phyloP scores from a whole-genome alignment of 768 basidiomycete species.

The Mycena venus region DNA sequence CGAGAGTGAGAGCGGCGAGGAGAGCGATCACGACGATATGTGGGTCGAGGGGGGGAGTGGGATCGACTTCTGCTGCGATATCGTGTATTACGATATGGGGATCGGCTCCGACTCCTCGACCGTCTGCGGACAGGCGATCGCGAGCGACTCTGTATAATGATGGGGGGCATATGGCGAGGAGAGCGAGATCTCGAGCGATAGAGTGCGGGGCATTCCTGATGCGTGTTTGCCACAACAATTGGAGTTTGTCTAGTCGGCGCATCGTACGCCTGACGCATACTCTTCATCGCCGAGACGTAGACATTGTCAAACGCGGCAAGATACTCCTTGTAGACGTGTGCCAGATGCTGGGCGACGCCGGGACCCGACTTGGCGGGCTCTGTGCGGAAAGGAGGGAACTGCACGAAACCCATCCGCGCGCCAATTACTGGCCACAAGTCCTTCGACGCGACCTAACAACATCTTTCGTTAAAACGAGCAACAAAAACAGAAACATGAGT shows the following conservation, averaged over 20 bases:
- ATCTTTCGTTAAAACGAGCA: conserved; percentile 19
- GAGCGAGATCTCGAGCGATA: too few relatives aligned
- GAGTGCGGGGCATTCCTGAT: too few relatives aligned
- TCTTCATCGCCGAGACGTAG: conserved; percentile 60
- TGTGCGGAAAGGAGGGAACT: conserved; percentile 70
- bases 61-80: neutral
- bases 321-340: conserved; percentile 71
- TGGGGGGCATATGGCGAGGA: too few relatives aligned
- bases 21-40: neutral
- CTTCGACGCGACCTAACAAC: conserved; percentile 62
- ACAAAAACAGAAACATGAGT: neutral
- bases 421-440: conserved; percentile 78
- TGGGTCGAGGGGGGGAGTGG: neutral
- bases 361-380: conserved; percentile 77
- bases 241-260: too few relatives aligned
- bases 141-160: too few relatives aligned
- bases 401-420: conserved; percentile 74
- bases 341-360: conserved; percentile 70
- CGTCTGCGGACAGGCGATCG: too few relatives aligned
- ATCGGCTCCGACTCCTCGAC: too few relatives aligned
- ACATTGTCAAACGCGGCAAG: conserved; percentile 69
- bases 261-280: conserved; percentile 43
- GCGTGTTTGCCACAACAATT: too few relatives aligned
- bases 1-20: neutral
- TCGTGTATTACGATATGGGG: too few relatives aligned